phyloP scores from a whole-genome alignment of 495 filamentous ascomycete genomes.

The Stereocaulon alpinum region DNA sequence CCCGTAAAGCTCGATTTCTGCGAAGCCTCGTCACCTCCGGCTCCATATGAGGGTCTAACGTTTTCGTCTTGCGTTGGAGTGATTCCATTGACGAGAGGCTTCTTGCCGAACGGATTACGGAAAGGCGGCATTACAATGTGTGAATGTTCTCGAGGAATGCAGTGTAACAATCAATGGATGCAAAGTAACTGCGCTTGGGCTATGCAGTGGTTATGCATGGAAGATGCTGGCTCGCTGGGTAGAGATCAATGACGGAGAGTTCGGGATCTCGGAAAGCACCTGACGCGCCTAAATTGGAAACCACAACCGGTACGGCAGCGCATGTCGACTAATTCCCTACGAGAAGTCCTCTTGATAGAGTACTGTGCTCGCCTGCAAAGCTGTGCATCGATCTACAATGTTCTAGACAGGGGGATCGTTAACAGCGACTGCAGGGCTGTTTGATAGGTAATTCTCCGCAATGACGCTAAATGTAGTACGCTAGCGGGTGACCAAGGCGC shows the following conservation, averaged over 20 bases:
- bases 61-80: conserved; percentile 44
- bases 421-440: not conserved
- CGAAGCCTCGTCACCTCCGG: conserved; percentile 40
- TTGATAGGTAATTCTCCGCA: not conserved
- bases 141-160: conserved; percentile 3
- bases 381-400: not conserved
- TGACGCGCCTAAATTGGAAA: not conserved
- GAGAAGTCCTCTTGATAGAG: not conserved
- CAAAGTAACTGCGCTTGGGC: not conserved
- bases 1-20: conserved; percentile 37
- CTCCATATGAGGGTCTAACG: conserved; percentile 36
- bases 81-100: conserved; percentile 36
- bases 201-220: not conserved
- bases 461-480: not conserved
- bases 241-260: not conserved
- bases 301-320: not conserved
- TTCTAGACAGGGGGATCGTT: not conserved
- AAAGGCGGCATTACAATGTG: conserved; percentile 53
- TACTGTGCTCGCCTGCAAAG: not conserved
- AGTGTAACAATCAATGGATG: not conserved
- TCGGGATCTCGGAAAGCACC: conserved; percentile 5
- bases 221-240: not conserved
- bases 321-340: not conserved
- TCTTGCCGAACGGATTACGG: conserved; percentile 61
- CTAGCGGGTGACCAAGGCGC: conserved; percentile 8